Evolutionary conservation across 805 yeast species (phyloP).

Genomic region (Isabelozyma gotoi): DNA sequence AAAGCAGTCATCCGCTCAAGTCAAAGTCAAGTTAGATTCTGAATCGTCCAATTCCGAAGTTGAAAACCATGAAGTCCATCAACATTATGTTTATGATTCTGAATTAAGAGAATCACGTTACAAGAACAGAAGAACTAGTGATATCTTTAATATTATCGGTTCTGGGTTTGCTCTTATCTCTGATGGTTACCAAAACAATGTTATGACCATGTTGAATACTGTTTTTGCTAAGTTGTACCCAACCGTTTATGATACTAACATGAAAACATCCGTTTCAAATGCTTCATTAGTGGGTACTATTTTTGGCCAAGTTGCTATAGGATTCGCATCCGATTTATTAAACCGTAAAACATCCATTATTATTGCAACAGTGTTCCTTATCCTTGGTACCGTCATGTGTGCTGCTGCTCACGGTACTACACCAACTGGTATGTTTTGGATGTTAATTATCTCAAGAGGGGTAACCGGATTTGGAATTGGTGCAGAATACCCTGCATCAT

Average conservation of each 20-base stretch:
- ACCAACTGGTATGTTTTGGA: slow-evolving; percentile 70
- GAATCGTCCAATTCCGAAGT: neutral
- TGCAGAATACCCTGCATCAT: slow-evolving; percentile 72
- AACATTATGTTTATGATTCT: slow-evolving; percentile 29
- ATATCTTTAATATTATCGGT: slow-evolving; percentile 51
- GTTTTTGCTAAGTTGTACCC: slow-evolving; percentile 53
- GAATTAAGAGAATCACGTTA: slow-evolving; percentile 30
- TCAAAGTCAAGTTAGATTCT: neutral
- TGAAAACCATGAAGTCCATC: neutral
- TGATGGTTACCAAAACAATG: slow-evolving; percentile 76
- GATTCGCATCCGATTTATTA: slow-evolving; percentile 61
- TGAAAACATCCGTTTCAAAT: slow-evolving; percentile 68
- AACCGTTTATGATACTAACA: slow-evolving; percentile 37
- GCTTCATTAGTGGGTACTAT: slow-evolving; percentile 69
- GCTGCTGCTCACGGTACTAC: slow-evolving; percentile 67
- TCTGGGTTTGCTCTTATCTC: slow-evolving; percentile 75
- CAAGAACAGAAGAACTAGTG: slow-evolving; percentile 23
- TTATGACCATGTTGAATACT: slow-evolving; percentile 68
- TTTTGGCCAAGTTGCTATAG: slow-evolving; percentile 67
- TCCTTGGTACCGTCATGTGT: slow-evolving; percentile 63
- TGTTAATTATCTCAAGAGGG: slow-evolving; percentile 72
- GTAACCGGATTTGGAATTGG: slow-evolving; percentile 78
- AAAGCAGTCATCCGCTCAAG: neutral
- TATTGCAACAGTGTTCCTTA: slow-evolving; percentile 58
- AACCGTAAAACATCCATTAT: slow-evolving; percentile 74